A percentile compares a stretch with the other conserved stretches of the same genome.
These are phyloP conservation scores for Iodosphaeria phyllophila DNA, from an alignment of 2,329 filamentous ascomycete genomes.

Conservation along the genomic window DNA sequence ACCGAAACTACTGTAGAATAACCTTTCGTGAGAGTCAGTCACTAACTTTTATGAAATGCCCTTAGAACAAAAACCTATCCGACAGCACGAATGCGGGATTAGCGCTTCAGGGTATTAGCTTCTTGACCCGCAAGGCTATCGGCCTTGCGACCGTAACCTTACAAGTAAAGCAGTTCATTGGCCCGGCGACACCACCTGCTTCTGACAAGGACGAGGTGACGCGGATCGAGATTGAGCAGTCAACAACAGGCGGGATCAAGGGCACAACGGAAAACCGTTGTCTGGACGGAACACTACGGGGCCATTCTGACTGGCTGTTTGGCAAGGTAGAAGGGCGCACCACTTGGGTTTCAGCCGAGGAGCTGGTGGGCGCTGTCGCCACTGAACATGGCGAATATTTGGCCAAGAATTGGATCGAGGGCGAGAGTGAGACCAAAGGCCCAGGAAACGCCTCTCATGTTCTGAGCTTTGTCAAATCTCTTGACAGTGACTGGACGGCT, in stretches of 20 bases:
- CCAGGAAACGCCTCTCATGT: slow-evolving; percentile 44
- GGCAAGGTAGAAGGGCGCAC: slow-evolving; percentile 47
- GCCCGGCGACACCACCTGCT: slow-evolving; percentile 20
- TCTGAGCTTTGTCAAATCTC: slow-evolving; percentile 31
- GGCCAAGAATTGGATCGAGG: slow-evolving; percentile 38
- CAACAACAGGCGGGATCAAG: slow-evolving; percentile 49
- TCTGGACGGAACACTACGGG: slow-evolving; percentile 31
- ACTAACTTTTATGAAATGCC: neutral
- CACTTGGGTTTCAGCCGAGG: slow-evolving; percentile 26
- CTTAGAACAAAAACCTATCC: slow-evolving; percentile 58
- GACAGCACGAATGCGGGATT: slow-evolving; percentile 51
- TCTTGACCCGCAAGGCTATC: slow-evolving; percentile 55
- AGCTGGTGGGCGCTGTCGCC: slow-evolving; percentile 35
- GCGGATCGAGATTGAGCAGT: slow-evolving; percentile 57
- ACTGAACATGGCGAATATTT: slow-evolving; percentile 38
- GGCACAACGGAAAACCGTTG: slow-evolving; percentile 39
- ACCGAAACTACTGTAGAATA: slow-evolving; percentile 1
- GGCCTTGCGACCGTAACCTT: slow-evolving; percentile 50
- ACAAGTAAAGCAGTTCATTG: slow-evolving; percentile 35
- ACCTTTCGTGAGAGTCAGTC: slow-evolving; percentile 1
- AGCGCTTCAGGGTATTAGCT: slow-evolving; percentile 52
- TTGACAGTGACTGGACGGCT: slow-evolving; percentile 28
- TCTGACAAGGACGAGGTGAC: slow-evolving; percentile 21
- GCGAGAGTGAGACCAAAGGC: slow-evolving; percentile 27
- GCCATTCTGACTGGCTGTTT: slow-evolving; percentile 65